Conservation (phyloP, 805 yeast genomes). For the Schwanniomyces yamadae region DNA sequence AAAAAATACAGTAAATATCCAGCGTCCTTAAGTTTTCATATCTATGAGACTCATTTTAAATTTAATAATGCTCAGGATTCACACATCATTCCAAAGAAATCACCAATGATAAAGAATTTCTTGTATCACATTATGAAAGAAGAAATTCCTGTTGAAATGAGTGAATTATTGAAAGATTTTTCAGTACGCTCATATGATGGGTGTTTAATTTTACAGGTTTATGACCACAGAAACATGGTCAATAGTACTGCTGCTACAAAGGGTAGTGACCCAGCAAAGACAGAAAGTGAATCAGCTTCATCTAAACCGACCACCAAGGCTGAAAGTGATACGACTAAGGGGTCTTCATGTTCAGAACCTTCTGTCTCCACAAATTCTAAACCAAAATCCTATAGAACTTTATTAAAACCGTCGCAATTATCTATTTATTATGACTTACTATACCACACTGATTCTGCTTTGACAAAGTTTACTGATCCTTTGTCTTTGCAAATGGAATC, state of each 20-base stretch:
- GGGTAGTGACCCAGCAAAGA: not conserved
- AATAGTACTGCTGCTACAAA: not conserved
- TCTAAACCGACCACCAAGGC: slow-evolving; percentile 3
- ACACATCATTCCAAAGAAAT: slow-evolving; percentile 69
- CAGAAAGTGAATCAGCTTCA: not conserved
- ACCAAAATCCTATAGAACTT: slow-evolving; percentile 74
- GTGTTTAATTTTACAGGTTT: slow-evolving; percentile 79
- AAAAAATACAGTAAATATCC: slow-evolving; percentile 74
- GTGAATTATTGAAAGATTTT: slow-evolving; percentile 86
- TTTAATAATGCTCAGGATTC: slow-evolving; percentile 88
- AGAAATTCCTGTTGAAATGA: slow-evolving; percentile 82
- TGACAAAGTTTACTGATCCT: slow-evolving; percentile 74
- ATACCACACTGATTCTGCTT: slow-evolving; percentile 74
- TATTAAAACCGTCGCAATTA: slow-evolving; percentile 76
- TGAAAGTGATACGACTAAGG: not conserved
- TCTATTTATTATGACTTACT: slow-evolving; percentile 83
- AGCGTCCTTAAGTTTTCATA: slow-evolving; percentile 84
- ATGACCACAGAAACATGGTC: slow-evolving; percentile 69
- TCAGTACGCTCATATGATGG: slow-evolving; percentile 87
- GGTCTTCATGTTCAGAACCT: slow-evolving; percentile 2
- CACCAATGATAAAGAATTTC: slow-evolving; percentile 76
- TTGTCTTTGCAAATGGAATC: slow-evolving; percentile 81
- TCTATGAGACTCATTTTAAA: slow-evolving; percentile 86
- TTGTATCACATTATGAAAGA: slow-evolving; percentile 76
- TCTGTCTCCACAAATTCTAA: slow-evolving; percentile 26